These are phyloP conservation scores for Yarrowia sp. DNA, from an alignment of 805 yeast genomes.

Conservation along the genomic window DNA sequence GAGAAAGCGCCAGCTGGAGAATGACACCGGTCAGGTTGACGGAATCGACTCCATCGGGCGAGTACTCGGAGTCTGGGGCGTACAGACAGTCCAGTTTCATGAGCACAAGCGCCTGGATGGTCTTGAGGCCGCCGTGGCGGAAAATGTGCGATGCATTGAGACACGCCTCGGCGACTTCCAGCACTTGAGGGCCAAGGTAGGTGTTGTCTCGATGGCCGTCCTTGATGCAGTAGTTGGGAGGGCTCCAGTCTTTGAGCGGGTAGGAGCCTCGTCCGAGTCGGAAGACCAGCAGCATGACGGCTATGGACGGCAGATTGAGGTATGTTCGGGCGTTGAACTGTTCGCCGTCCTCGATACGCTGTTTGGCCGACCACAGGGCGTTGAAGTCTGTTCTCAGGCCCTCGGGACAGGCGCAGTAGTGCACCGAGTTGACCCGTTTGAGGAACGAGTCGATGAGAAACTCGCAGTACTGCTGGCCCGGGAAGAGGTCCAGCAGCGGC, in stretches of 20 bases:
- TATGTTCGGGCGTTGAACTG: slow-evolving; percentile 30
- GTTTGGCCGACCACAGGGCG: slow-evolving; percentile 38
- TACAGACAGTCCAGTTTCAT: slow-evolving; percentile 35
- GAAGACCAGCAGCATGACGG: slow-evolving; percentile 30
- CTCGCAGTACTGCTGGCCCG: slow-evolving; percentile 39
- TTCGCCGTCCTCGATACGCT: slow-evolving; percentile 30
- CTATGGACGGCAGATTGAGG: slow-evolving; percentile 35
- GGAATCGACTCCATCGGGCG: slow-evolving; percentile 34
- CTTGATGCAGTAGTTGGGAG: slow-evolving; percentile 39
- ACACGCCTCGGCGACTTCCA: slow-evolving; percentile 36
- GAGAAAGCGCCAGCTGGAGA: slow-evolving; percentile 32
- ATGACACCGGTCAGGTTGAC: slow-evolving; percentile 35
- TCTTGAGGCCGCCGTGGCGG: slow-evolving; percentile 28
- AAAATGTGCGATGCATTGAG: slow-evolving; percentile 23
- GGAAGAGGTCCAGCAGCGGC: slow-evolving; percentile 34
- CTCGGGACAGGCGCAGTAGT: slow-evolving; percentile 30
- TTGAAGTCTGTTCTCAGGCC: slow-evolving; percentile 31
- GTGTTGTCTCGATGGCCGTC: slow-evolving; percentile 34
- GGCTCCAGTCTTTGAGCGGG: slow-evolving; percentile 36
- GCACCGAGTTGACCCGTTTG: slow-evolving; percentile 27
- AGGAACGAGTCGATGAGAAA: slow-evolving; percentile 33
- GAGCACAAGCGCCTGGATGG: slow-evolving; percentile 36
- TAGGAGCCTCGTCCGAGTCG: slow-evolving; percentile 29
- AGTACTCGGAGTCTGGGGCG: slow-evolving; percentile 27
- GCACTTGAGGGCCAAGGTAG: slow-evolving; percentile 21